A percentile compares a stretch with the other conserved stretches of the same genome.
phyloP scores from a whole-genome alignment of 1,139 yeast genomes.

The Zygosaccharomyces pseudobailii region DNA sequence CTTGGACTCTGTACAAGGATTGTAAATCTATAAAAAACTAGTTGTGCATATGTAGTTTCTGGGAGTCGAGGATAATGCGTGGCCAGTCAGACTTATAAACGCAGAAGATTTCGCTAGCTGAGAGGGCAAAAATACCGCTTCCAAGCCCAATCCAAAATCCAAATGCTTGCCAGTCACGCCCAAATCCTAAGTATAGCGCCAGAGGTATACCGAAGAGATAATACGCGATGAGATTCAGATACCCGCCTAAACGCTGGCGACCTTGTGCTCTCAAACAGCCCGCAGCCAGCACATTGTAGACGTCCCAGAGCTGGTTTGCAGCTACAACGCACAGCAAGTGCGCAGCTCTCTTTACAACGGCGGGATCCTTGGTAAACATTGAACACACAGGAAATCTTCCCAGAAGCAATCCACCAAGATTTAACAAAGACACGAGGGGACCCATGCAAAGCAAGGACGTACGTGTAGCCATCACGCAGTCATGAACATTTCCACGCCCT shows the following conservation, averaged over 20 bases:
- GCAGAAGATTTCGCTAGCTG: constrained; percentile 46
- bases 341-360: constrained; percentile 48
- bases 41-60: constrained; percentile 30
- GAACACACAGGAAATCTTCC: constrained; percentile 28
- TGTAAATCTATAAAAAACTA: background rate
- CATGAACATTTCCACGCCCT: constrained; percentile 32
- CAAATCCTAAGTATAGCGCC: constrained; percentile 53
- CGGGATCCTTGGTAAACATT: constrained; percentile 30
- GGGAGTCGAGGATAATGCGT: constrained; percentile 37
- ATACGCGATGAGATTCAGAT: constrained; percentile 61
- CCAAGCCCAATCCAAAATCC: constrained; percentile 83
- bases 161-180: constrained; percentile 47
- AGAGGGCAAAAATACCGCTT: constrained; percentile 58
- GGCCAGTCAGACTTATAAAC: constrained; percentile 44
- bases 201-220: constrained; percentile 58
- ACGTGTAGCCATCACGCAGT: constrained; percentile 33
- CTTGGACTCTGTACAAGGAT: background rate
- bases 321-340: constrained; percentile 60
- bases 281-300: constrained; percentile 63
- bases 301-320: constrained; percentile 62
- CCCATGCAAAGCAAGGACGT: constrained; percentile 32
- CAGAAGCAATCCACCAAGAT: constrained; percentile 29
- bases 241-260: constrained; percentile 67
- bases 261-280: constrained; percentile 77
- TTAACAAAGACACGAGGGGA: constrained; percentile 31